Conservation (phyloP, 495 filamentous ascomycete genomes). For the Amniculicola lignicola region DNA sequence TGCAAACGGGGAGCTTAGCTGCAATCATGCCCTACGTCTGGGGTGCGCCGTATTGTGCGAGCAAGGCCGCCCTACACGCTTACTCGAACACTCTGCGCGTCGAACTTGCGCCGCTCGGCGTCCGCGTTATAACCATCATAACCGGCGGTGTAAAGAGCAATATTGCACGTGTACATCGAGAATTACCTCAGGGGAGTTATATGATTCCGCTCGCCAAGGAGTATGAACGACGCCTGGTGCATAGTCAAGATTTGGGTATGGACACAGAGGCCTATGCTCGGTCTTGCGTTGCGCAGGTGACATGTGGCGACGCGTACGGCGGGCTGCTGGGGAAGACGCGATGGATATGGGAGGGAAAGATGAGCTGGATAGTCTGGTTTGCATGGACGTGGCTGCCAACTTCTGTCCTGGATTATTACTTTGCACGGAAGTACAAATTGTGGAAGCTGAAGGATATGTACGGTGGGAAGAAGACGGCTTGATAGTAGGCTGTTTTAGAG, state of each 20-base stretch:
- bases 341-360: slow-evolving; percentile 55
- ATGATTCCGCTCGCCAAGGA: slow-evolving; percentile 52
- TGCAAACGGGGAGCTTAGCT: slow-evolving; percentile 58
- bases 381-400: slow-evolving; percentile 45
- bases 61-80: slow-evolving; percentile 61
- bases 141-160: slow-evolving; percentile 62
- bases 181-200: slow-evolving; percentile 49
- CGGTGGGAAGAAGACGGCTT: slow-evolving; percentile 11
- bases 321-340: slow-evolving; percentile 43
- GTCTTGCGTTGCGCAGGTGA: slow-evolving; percentile 54
- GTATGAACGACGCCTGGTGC: slow-evolving; percentile 51
- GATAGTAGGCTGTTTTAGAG: not conserved
- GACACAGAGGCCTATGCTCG: slow-evolving; percentile 52
- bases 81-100: slow-evolving; percentile 60
- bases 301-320: slow-evolving; percentile 49
- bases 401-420: slow-evolving; percentile 19
- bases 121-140: slow-evolving; percentile 48
- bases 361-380: slow-evolving; percentile 49
- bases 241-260: slow-evolving; percentile 59
- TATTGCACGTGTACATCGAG: slow-evolving; percentile 53
- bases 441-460: slow-evolving; percentile 16
- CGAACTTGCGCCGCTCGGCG: slow-evolving; percentile 51
- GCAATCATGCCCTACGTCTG: slow-evolving; percentile 49
- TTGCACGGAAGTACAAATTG: slow-evolving; percentile 24
- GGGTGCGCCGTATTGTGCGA: slow-evolving; percentile 56